Percentiles rank a stretch among this genome's conserved stretches.
These are phyloP conservation scores for Phytophthora foliorum DNA, from an alignment of 352 stramenopile genomes.

Conservation along the genomic window DNA sequence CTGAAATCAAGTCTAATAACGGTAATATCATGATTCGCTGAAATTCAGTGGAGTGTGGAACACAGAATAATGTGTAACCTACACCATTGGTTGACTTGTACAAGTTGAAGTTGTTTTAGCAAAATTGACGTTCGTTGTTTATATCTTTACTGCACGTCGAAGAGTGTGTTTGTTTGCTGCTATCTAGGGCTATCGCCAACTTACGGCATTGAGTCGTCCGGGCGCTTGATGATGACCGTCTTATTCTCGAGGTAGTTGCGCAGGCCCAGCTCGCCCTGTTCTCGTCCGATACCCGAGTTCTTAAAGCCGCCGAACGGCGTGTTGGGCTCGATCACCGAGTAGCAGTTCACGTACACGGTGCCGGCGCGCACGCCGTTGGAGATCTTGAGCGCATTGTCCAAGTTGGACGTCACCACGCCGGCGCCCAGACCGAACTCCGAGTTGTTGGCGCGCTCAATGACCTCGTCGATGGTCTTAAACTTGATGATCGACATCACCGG, in stretches of 20 bases:
- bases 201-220: constrained; percentile 55
- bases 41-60: neutral
- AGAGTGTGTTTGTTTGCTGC: constrained; percentile 16
- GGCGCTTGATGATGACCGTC: constrained; percentile 70
- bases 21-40: constrained; percentile 12
- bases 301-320: constrained; percentile 90
- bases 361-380: constrained; percentile 88
- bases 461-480: constrained; percentile 90
- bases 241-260: constrained; percentile 80
- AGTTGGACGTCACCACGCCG: constrained; percentile 90
- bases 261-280: constrained; percentile 81
- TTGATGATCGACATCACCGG: constrained; percentile 89
- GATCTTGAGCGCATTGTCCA: constrained; percentile 86
- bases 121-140: constrained; percentile 31
- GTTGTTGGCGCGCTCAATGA: constrained; percentile 86
- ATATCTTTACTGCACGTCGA: constrained; percentile 29
- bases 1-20: neutral
- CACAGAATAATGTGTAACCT: neutral
- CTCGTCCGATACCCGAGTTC: constrained; percentile 82
- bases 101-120: constrained; percentile 12
- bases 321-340: constrained; percentile 85
- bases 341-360: constrained; percentile 95
- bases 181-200: neutral
- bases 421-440: constrained; percentile 87
- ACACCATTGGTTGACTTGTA: constrained; percentile 6